Percentiles rank a stretch among this genome's conserved stretches.
These are phyloP conservation scores for Penicillium brevicompactum DNA, from an alignment of 2,329 filamentous ascomycete genomes.

Conservation along the genomic window DNA sequence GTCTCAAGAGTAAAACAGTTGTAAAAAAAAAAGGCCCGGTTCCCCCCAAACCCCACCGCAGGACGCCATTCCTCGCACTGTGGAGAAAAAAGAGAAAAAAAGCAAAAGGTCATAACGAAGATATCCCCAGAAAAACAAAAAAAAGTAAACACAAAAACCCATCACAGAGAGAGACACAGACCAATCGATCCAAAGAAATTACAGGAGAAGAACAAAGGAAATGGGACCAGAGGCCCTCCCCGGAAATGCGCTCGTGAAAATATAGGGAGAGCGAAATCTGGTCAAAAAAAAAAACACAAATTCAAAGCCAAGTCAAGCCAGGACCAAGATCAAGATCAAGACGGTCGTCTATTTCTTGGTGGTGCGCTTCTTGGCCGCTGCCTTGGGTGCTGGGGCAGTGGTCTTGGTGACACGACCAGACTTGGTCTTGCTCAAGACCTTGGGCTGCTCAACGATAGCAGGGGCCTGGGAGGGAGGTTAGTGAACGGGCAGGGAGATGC, in stretches of 20 bases:
- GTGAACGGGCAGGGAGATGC: conserved; percentile 2
- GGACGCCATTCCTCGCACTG: conserved; percentile 39
- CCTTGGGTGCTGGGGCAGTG: conserved; percentile 45
- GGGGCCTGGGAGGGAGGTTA: conserved; percentile 54
- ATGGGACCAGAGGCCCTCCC: conserved; percentile 15
- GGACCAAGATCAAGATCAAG: no score
- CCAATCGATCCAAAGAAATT: conserved; percentile 31
- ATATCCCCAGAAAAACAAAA: conserved; percentile 16
- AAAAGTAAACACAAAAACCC: conserved; percentile 21
- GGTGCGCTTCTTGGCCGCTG: conserved; percentile 49
- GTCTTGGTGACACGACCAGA: conserved; percentile 80
- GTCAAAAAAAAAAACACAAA: conserved; percentile 15
- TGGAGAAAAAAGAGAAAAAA: conserved; percentile 20
- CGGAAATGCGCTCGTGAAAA: conserved; percentile 27
- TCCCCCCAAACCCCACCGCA: conserved; percentile 39
- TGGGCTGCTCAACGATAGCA: conserved; percentile 69
- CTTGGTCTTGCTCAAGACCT: conserved; percentile 79
- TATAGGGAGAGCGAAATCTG: conserved; percentile 17
- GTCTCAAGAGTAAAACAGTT: conserved; percentile 11
- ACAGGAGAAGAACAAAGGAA: conserved; percentile 24
- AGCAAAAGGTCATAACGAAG: conserved; percentile 8
- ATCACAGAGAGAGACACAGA: conserved; percentile 25
- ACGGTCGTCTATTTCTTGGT: conserved; percentile 43
- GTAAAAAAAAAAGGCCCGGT: conserved; percentile 21
- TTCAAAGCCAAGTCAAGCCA: conserved; percentile 6